Conservation (phyloP, 345 rosid species). For the Hibiscus syriacus region DNA sequence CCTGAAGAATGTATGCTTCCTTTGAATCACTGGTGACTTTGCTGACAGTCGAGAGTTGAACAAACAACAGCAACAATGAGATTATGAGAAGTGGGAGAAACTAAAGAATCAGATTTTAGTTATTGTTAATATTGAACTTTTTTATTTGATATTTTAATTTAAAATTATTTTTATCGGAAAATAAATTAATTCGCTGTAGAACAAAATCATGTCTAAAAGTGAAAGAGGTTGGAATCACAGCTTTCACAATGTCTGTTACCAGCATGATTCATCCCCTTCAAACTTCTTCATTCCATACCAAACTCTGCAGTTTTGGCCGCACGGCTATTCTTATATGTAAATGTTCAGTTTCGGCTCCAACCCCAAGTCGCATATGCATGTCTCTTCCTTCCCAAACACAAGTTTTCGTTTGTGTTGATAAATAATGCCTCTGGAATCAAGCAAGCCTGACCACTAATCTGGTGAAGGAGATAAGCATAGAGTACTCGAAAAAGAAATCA, state of each 20-base stretch:
- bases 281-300: conserved; percentile 23
- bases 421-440: conserved; percentile 31
- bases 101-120: too few species aligned
- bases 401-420: background rate
- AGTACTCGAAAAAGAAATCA: conserved; percentile 26
- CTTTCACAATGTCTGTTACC: background rate
- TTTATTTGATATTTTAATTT: too few species aligned
- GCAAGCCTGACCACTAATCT: conserved; percentile 17
- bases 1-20: conserved; percentile 8
- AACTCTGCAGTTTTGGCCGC: background rate
- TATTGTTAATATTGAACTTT: too few species aligned
- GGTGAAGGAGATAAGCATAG: conserved; percentile 22
- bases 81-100: background rate
- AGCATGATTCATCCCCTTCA: conserved; percentile 5
- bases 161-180: too few species aligned
- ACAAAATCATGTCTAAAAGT: too few species aligned
- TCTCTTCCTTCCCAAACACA: background rate
- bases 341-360: background rate
- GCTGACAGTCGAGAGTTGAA: background rate
- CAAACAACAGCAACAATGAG: background rate
- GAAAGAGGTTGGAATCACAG: background rate
- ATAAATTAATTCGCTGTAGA: too few species aligned
- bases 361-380: background rate
- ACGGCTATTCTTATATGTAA: background rate
- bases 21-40: background rate